phyloP scores from a whole-genome alignment of 106 monocot genomes.

The Dendrobium catenatum region DNA sequence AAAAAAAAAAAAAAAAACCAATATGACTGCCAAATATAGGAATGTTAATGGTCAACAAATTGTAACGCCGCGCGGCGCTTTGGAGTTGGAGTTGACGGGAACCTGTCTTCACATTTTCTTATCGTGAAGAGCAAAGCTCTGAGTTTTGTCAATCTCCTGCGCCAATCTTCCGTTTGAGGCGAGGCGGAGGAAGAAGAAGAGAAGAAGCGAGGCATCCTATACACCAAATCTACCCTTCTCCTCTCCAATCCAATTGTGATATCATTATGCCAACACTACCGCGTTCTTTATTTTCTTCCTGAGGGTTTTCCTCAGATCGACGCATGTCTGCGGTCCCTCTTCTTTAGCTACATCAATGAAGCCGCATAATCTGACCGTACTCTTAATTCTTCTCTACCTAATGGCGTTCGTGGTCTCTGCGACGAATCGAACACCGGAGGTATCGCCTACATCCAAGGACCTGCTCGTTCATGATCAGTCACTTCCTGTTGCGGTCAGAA shows the following conservation, averaged over 20 bases:
- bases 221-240: not conserved
- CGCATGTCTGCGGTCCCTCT: not conserved
- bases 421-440: not conserved
- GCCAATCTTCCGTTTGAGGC: not conserved
- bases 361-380: not conserved
- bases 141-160: too few species aligned
- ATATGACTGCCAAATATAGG: too few species aligned
- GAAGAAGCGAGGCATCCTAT: not conserved
- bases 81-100: too few species aligned
- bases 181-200: constrained; percentile 1
- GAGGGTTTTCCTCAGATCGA: not conserved
- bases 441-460: not conserved
- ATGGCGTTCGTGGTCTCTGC: not conserved
- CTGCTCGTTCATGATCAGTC: not conserved
- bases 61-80: too few species aligned
- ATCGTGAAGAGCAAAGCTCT: too few species aligned
- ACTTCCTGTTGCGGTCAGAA: not conserved
- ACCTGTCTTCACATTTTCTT: too few species aligned
- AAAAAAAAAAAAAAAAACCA: too few species aligned
- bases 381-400: not conserved
- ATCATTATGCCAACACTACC: not conserved
- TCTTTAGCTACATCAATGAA: not conserved
- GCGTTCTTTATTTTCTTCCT: not conserved
- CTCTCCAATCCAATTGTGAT: not conserved
- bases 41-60: too few species aligned